Base-by-base conservation (phyloP, 2,329 filamentous ascomycete genomes). In the Trichoderma sp. region DNA sequence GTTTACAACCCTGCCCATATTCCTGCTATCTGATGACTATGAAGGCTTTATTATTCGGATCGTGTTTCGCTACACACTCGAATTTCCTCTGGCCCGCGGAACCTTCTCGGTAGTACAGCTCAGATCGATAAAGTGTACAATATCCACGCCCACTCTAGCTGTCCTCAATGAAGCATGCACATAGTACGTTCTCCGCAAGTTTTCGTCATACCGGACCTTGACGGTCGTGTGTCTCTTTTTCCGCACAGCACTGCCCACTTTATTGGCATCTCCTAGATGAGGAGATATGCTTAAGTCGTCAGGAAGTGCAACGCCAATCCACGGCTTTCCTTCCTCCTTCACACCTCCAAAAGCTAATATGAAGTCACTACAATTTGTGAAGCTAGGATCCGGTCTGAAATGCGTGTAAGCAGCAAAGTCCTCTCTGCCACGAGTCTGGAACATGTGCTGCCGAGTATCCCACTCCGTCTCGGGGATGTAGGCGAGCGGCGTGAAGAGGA, bases 31-130 rank as follows among this genome's bases (percentile, higher is more conserved):
- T 17, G 34, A 23, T 32, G 15, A 59, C 11, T 59, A n/a, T n/a
- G 26, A 20, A 34, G 9, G 17, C n/a, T n/a, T 59, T 23, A 13
- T 36, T 47, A 86, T 32, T 4, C 9, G 5, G 20, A 8, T 7
- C 6, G 6, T 11, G 26, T 47, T 26, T n/a, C 15, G 26, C 13
- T 57, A n/a, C 26, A 8, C 23, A 57, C 23, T 57, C 11, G 53
- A 57, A 30, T 30, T 50, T 0, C 43, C 43, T 20, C 43, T 12
- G 7, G 26, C 23, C 6, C 30, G 26, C 17, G 32, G 58, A 23
- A 61, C 13, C 9, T 17, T 50, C 26, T 50, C 39, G 11, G 62
- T 23, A 8, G 28, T 68, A 17, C 53, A 57, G 3, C 23, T 59
- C 23, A n/a, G 43, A 82, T 77, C n/a, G 57, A 53, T 66, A 3